Evolutionary conservation across 257 asterid species (phyloP).

Genomic region (Ilex asprella): DNA sequence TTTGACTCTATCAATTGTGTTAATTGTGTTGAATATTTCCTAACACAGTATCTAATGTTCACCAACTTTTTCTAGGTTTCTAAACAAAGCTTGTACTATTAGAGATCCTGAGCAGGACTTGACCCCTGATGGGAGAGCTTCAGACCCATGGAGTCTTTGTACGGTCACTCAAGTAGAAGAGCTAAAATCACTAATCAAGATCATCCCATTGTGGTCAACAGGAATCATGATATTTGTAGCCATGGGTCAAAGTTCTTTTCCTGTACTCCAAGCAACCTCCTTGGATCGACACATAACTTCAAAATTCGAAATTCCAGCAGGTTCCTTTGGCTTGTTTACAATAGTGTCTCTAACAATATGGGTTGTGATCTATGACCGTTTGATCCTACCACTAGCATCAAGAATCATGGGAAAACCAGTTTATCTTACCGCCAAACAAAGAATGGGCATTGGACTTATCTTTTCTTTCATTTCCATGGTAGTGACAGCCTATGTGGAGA

Average conservation of each 20-base stretch:
- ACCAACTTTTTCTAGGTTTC: conserved; percentile 34
- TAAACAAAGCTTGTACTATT: conserved; percentile 65
- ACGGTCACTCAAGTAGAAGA: conserved; percentile 74
- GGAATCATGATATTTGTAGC: conserved; percentile 49
- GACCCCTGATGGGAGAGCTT: conserved; percentile 30
- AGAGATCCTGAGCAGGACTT: conserved; percentile 34
- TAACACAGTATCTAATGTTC: background rate
- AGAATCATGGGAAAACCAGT: conserved; percentile 33
- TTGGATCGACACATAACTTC: conserved; percentile 49
- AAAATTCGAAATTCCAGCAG: conserved; percentile 58
- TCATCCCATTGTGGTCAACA: conserved; percentile 64
- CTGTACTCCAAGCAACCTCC: conserved; percentile 56
- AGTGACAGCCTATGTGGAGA: conserved; percentile 44
- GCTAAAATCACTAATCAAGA: conserved; percentile 48
- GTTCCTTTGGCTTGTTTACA: conserved; percentile 41
- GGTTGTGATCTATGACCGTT: conserved; percentile 47
- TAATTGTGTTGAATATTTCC: background rate
- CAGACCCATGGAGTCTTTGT: conserved; percentile 53
- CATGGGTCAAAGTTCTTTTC: conserved; percentile 41
- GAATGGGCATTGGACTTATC: conserved; percentile 68
- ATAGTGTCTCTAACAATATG: conserved; percentile 42
- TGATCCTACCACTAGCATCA: conserved; percentile 53
- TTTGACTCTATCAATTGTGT: background rate
- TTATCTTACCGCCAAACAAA: conserved; percentile 26
- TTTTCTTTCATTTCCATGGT: conserved; percentile 43